phyloP scores from a whole-genome alignment of 805 yeast genomes.

The Wickerhamomyces strasburgensis region DNA sequence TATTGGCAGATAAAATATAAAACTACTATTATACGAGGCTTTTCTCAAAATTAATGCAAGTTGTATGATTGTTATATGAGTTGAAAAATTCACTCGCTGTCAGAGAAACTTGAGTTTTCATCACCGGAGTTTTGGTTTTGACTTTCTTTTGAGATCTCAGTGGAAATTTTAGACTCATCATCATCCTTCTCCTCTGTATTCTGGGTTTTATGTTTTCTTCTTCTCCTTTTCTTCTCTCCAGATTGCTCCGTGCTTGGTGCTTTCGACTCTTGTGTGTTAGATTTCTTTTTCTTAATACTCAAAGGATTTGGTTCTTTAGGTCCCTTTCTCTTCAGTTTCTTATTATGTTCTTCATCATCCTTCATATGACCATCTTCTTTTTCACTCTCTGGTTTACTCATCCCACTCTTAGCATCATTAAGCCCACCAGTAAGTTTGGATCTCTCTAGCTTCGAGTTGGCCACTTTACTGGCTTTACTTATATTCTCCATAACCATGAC shows the following conservation, averaged over 20 bases:
- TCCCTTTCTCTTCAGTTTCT: constrained; percentile 50
- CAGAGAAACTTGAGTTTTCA: no score
- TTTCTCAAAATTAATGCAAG: no score
- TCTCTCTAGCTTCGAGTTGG: constrained; percentile 49
- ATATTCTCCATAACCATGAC: constrained; percentile 97
- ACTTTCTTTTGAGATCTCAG: no score
- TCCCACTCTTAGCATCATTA: constrained; percentile 40
- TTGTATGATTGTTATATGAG: no score
- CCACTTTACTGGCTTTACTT: constrained; percentile 59
- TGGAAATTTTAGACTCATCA: background rate
- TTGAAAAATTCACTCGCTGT: no score
- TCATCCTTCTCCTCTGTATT: constrained; percentile 4
- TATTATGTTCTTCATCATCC: constrained; percentile 16
- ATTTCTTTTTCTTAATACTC: constrained; percentile 74
- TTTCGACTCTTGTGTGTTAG: constrained; percentile 12
- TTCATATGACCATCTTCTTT: constrained; percentile 23
- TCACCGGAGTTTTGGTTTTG: no score
- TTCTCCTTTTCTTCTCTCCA: constrained; percentile 18
- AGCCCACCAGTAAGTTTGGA: constrained; percentile 73
- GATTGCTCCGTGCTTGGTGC: constrained; percentile 9
- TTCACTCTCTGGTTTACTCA: constrained; percentile 31
- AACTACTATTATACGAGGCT: no score
- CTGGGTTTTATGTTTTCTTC: constrained; percentile 20
- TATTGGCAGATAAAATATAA: no score
- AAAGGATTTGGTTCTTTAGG: constrained; percentile 87